Percentiles rank a stretch among this genome's conserved stretches.
Conservation (phyloP, 768 basidiomycete species). For the Hygrocybe punicea region DNA sequence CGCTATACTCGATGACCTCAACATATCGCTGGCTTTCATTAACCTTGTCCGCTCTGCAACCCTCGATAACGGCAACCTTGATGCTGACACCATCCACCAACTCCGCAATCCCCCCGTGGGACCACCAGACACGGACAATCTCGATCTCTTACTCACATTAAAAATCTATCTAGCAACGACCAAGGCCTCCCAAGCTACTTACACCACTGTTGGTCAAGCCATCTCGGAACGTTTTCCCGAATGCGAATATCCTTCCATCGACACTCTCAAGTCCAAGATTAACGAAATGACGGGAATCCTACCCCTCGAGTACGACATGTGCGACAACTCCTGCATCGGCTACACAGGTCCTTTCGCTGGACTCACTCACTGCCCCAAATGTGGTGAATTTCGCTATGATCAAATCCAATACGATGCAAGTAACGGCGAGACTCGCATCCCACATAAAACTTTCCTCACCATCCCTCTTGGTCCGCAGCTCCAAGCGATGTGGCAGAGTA, state of each 20-base stretch:
- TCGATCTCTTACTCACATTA: conserved; percentile 30
- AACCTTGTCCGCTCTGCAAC: conserved; percentile 22
- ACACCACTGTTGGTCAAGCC: conserved; percentile 22
- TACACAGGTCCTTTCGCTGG: conserved; percentile 38
- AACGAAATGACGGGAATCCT: conserved; percentile 35
- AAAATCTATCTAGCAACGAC: conserved; percentile 29
- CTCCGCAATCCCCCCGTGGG: conserved; percentile 28
- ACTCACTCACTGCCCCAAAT: conserved; percentile 30
- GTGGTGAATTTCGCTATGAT: conserved; percentile 31
- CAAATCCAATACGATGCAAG: no score
- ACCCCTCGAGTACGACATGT: conserved; percentile 40
- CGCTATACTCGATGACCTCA: conserved; percentile 16
- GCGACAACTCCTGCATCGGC: conserved; percentile 38
- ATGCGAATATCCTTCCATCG: conserved; percentile 25
- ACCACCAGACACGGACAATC: conserved; percentile 17
- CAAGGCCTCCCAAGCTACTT: conserved; percentile 31
- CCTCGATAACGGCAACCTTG: conserved; percentile 24
- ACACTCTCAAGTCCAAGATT: conserved; percentile 28
- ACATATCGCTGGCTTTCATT: conserved; percentile 20
- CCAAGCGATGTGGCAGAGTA: conserved; percentile 33
- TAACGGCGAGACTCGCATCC: conserved; percentile 1
- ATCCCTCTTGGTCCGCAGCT: no score
- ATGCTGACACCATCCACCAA: conserved; percentile 14
- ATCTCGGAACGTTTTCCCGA: conserved; percentile 24
- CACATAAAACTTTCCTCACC: no score